These are phyloP conservation scores for Hordeum pubiflorum DNA, from an alignment of 202 grass and related monocot species.

Conservation along the genomic window DNA sequence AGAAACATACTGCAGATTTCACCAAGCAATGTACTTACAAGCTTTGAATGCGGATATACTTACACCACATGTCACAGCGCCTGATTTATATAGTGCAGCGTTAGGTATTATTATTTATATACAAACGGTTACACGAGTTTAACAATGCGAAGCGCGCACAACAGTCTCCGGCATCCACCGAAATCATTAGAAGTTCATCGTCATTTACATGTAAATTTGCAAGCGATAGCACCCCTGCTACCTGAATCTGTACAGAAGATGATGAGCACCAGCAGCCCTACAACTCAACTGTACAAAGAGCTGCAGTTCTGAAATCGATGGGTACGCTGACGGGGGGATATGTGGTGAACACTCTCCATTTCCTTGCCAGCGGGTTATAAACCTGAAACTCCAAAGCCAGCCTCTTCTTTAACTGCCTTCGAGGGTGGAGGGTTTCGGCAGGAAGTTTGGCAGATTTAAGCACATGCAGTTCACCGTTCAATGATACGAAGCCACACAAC, in stretches of 20 bases:
- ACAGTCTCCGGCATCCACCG: neutral
- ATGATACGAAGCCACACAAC: slow-evolving; percentile 53
- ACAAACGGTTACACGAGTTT: slow-evolving; percentile 4
- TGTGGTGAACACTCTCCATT: slow-evolving; percentile 61
- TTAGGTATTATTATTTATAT: neutral
- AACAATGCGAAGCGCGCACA: neutral
- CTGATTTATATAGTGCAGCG: neutral
- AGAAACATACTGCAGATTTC: too few species aligned
- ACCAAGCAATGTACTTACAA: too few species aligned
- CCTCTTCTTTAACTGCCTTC: slow-evolving; percentile 42
- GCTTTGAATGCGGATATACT: too few species aligned
- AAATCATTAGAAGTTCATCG: neutral
- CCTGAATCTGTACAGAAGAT: slow-evolving; percentile 31
- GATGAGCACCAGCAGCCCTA: slow-evolving; percentile 21
- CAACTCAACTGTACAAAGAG: slow-evolving; percentile 61
- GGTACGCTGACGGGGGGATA: slow-evolving; percentile 43
- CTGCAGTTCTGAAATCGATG: slow-evolving; percentile 53
- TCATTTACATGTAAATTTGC: slow-evolving; percentile 25
- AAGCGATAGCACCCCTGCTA: neutral
- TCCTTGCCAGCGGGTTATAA: slow-evolving; percentile 54
- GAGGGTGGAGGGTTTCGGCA: slow-evolving; percentile 15
- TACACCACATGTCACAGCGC: neutral
- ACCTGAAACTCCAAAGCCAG: slow-evolving; percentile 57
- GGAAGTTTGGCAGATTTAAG: slow-evolving; percentile 35
- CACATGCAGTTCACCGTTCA: slow-evolving; percentile 68